Percentiles rank a stretch among this genome's conserved stretches.
Evolutionary conservation across 148 eudicot genomes (phyloP).

Genomic region (Euryodendron excelsum): DNA sequence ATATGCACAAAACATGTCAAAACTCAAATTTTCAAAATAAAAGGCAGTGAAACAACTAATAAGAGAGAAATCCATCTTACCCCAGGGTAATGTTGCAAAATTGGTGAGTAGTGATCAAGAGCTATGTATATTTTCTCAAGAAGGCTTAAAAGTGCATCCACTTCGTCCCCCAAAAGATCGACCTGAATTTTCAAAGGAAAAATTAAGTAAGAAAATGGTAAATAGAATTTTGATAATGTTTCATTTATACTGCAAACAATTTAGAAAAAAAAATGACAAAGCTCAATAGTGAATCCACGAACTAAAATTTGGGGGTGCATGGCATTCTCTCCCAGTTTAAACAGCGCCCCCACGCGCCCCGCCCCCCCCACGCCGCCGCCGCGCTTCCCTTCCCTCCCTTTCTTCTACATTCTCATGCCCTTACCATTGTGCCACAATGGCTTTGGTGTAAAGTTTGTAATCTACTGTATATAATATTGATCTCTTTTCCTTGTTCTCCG

Average conservation of each 20-base stretch:
- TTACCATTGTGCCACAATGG: too few species aligned
- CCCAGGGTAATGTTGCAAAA: slow-evolving; percentile 90
- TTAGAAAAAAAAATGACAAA: background rate
- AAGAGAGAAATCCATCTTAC: slow-evolving; percentile 44
- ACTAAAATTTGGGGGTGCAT: too few species aligned
- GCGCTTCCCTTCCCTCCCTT: too few species aligned
- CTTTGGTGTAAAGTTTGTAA: too few species aligned
- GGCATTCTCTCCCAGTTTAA: too few species aligned
- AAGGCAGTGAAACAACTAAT: background rate
- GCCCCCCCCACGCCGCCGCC: too few species aligned
- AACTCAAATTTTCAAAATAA: background rate
- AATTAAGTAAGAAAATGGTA: background rate
- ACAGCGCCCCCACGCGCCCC: too few species aligned
- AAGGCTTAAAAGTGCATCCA: slow-evolving; percentile 68
- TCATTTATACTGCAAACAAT: background rate
- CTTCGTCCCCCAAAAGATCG: slow-evolving; percentile 92
- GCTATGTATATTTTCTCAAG: slow-evolving; percentile 88
- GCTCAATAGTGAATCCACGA: too few species aligned
- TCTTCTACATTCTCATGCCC: too few species aligned
- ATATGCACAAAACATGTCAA: too few species aligned
- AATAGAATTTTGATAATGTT: background rate
- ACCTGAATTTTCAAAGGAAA: slow-evolving; percentile 54
- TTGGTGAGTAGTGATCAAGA: slow-evolving; percentile 89
- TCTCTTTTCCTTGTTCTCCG: too few species aligned
- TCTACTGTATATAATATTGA: too few species aligned